phyloP scores from a whole-genome alignment of 2,329 filamentous ascomycete species.

The Fusarium sp. region DNA sequence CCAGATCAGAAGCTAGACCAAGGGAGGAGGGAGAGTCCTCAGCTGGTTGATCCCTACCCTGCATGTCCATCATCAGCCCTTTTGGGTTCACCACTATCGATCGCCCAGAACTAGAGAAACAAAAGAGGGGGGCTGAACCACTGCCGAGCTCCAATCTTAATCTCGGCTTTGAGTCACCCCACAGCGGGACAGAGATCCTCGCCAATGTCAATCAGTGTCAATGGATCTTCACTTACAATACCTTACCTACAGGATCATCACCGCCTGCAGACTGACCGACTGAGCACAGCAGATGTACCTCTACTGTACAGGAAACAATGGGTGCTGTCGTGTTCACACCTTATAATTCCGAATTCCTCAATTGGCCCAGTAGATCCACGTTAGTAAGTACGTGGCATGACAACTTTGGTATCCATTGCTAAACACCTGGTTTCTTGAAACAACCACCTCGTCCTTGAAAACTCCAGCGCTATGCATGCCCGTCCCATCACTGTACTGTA shows the following conservation, averaged over 20 bases:
- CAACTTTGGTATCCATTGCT: not conserved
- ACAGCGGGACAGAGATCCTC: conserved; percentile 24
- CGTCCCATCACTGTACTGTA: not conserved
- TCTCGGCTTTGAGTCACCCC: conserved; percentile 1
- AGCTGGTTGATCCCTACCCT: conserved; percentile 36
- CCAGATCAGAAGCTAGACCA: conserved; percentile 3
- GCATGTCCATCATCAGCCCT: conserved; percentile 10
- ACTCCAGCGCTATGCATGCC: conserved; percentile 48
- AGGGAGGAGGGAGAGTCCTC: conserved; percentile 8
- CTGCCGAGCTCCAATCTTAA: conserved; percentile 28
- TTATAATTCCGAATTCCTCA: not conserved
- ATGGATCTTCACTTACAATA: conserved; percentile 1
- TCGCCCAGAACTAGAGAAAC: conserved; percentile 2
- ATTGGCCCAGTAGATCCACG: not conserved
- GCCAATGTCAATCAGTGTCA: conserved; percentile 3
- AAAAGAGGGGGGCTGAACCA: conserved; percentile 1
- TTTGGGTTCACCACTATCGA: conserved; percentile 24
- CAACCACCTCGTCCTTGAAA: conserved; percentile 1
- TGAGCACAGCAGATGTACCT: conserved; percentile 1
- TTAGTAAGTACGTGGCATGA: not conserved
- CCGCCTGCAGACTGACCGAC: not conserved
- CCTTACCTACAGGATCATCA: not conserved
- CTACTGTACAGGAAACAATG: conserved; percentile 3
- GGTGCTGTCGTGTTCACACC: not conserved
- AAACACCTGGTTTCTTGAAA: not conserved